Base-by-base conservation (phyloP, 805 yeast species). In the Metschnikowia continentalis region DNA sequence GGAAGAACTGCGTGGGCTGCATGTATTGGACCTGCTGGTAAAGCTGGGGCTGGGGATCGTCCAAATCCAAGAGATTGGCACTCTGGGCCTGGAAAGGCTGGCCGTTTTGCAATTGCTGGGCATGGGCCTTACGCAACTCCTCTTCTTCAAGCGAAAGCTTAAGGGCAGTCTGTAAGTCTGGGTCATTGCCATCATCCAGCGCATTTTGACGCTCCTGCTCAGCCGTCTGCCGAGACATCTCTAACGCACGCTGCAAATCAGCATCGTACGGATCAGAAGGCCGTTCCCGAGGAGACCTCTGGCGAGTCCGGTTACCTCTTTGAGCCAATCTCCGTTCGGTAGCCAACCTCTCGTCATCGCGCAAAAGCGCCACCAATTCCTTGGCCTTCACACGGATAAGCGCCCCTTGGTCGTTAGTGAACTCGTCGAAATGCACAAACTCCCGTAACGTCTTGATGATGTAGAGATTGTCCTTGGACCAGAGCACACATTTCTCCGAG, bases 381-480 rank as follows among this genome's bases (percentile, higher is more conserved):
- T 85, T 88, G 1, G 97, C 97, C 70, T 91, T 89, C 39, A 89
- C 90, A 53, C 99, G 79, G 49, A 73, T 86, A 48, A 89, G 81
- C 7, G 87, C 86, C 20, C 99, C 98, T 62, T 89, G 95, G 68
- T 92, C 99, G 30, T 76, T 72, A 43, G 88, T 90, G 17, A 74
- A 63, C 45, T 88, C 92, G 66, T 92, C 97, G 37, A 77, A 75
- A 64, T 83, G 87, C 60, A 85, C 89, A 67, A 92, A 92, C 66
- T 92, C 98, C 49, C 96, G 81, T 59, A 92, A 75, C 0, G 97
- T 90, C 71, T 91, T 90, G 65, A 92, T 82, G 47, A 91, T 79
- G 68, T 90, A 92, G 35, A 91, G 67, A 65, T 92, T 91, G 64
- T 90, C 96, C 64, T 83, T 86, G 54, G 91, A 83, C 99, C 99